phyloP scores from a whole-genome alignment of 495 filamentous ascomycete species.

The Cryomyces antarcticus region DNA sequence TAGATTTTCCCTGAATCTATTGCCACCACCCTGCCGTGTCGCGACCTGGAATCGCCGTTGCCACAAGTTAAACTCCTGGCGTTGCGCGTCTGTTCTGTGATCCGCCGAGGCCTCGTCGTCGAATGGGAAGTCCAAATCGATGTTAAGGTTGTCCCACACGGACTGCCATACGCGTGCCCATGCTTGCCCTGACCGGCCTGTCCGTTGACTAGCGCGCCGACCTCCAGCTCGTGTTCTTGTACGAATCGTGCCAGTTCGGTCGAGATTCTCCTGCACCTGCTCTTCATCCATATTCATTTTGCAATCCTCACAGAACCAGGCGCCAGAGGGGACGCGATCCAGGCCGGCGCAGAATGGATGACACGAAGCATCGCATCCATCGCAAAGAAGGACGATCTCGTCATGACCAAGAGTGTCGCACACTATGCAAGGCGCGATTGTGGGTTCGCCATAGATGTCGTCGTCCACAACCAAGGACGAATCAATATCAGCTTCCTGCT shows the following conservation, averaged over 20 bases:
- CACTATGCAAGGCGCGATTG: constrained; percentile 52
- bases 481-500: constrained; percentile 77
- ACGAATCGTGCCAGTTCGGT: background rate
- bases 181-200: constrained; percentile 21
- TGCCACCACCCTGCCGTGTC: constrained; percentile 44
- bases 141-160: constrained; percentile 40
- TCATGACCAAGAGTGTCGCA: constrained; percentile 59
- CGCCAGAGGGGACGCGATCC: constrained; percentile 46
- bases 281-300: constrained; percentile 11
- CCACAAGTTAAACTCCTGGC: constrained; percentile 50
- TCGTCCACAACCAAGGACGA: constrained; percentile 57
- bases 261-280: constrained; percentile 1
- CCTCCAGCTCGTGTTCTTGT: background rate
- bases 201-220: constrained; percentile 21
- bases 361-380: constrained; percentile 64
- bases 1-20: constrained; percentile 1
- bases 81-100: constrained; percentile 30
- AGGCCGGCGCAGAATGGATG: constrained; percentile 81
- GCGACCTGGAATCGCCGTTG: constrained; percentile 63
- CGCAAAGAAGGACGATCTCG: constrained; percentile 65
- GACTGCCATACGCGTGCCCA: constrained; percentile 54
- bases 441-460: constrained; percentile 37
- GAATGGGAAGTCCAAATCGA: constrained; percentile 82
- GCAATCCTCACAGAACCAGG: constrained; percentile 20
- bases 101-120: constrained; percentile 49